These are phyloP conservation scores for Pisolithus orientalis DNA, from an alignment of 768 basidiomycete genomes.

Conservation along the genomic window DNA sequence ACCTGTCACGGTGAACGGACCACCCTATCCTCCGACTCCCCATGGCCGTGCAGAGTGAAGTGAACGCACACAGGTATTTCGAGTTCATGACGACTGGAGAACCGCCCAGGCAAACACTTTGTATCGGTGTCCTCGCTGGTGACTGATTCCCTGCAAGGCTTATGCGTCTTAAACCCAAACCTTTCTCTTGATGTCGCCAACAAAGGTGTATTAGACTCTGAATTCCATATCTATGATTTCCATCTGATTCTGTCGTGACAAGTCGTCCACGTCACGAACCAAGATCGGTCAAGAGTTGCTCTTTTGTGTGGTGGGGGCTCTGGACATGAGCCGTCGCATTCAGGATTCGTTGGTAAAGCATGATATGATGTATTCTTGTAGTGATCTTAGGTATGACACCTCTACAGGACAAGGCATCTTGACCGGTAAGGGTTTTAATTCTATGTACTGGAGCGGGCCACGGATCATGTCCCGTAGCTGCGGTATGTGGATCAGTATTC, in stretches of 20 bases:
- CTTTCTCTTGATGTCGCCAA: constrained; percentile 63
- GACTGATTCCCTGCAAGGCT: constrained; percentile 68
- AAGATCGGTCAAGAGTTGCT: constrained; percentile 61
- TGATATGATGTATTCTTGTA: neutral
- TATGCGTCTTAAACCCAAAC: constrained; percentile 65
- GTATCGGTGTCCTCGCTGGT: constrained; percentile 71
- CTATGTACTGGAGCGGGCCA: neutral
- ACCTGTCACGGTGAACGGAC: neutral
- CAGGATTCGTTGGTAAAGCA: constrained; percentile 76
- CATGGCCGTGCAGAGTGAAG: constrained; percentile 16
- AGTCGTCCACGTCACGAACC: constrained; percentile 61
- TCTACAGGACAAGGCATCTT: constrained; percentile 70
- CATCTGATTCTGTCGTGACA: neutral
- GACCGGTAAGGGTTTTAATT: constrained; percentile 39
- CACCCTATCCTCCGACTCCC: neutral
- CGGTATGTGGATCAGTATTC: constrained; percentile 86
- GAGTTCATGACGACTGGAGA: neutral
- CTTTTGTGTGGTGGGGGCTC: constrained; percentile 81
- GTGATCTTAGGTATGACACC: neutral
- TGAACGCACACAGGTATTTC: neutral
- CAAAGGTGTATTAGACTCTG: constrained; percentile 46
- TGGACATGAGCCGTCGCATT: constrained; percentile 89
- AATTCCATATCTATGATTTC: neutral
- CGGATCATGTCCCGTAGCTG: constrained; percentile 35
- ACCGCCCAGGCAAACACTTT: constrained; percentile 61